Evolutionary conservation across 192 early-diverging fungal genomes (phyloP), one percentile per base, ranked within the genome.

Genomic region (Phycomyces blakesleeanus): DNA sequence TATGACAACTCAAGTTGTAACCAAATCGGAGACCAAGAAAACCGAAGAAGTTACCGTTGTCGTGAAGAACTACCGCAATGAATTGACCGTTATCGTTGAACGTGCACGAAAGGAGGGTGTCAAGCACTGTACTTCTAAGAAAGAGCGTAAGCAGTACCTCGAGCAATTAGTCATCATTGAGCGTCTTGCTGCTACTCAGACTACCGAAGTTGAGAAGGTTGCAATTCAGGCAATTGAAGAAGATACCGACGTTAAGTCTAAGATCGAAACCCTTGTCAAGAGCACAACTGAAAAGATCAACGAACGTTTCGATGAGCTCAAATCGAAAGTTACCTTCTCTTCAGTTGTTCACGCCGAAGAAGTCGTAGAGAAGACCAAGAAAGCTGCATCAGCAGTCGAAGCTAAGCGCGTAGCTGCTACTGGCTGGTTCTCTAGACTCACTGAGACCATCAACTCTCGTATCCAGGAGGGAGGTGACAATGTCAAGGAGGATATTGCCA

Each of bases 401-500:
- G 63, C 53, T 9, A 57, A 51, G n/a, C 53, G 55, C 7, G 34
- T 51, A 0, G 54, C 63, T 50, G 42, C 55, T 8, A 42, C 49
- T 57, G 29, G 51, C 20, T 12, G 40, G 7, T 57, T 65, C 29
- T 39, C 39, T 11, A 18, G n/a, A 0, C 37, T 65, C 10, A 29
- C 55, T 20, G 63, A 55, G 16, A 20, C 37, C 16, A 50, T 65
- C 39, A 41, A 44, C 1, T 20, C 55, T 34, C 63, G 63, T 34
- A 50, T 65, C 21, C 34, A 42, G 15, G 41, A 57, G 26, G 63
- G 63, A 8, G 63, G 63, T 37, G 16, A 21, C 3, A 57, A 57
- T 57, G 42, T 65, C n/a, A 16, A 57, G 16, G 39, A 55, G 27
- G 63, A 65, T 29, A 47, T 65, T 24, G 10, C 40, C 15, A 57